Conservation (phyloP, 768 basidiomycete species). For the Mycena metata region DNA sequence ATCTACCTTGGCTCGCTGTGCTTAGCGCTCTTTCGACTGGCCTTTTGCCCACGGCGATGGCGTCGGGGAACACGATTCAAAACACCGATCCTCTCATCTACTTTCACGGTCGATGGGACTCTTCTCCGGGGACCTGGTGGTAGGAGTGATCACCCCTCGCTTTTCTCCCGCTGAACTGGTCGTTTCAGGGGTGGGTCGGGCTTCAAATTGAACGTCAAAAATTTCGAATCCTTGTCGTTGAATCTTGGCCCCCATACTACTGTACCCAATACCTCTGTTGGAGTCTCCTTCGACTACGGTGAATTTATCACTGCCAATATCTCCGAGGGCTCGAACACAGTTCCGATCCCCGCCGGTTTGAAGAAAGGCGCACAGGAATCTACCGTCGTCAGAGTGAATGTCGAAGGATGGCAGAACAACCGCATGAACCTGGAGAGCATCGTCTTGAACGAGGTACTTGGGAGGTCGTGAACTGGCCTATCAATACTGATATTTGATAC, state of each 20-base stretch:
- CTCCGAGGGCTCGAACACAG: conserved; percentile 58
- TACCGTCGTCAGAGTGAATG: conserved; percentile 60
- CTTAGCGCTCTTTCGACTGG: not conserved
- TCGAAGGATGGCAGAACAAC: conserved; percentile 72
- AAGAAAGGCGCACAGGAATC: conserved; percentile 14
- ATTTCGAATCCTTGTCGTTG: conserved; percentile 57
- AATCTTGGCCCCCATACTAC: conserved; percentile 66
- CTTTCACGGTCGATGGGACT: conserved; percentile 68
- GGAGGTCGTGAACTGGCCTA: not conserved
- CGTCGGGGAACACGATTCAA: conserved; percentile 40
- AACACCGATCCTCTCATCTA: conserved; percentile 59
- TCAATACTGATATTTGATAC: not conserved
- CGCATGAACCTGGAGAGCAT: conserved; percentile 66
- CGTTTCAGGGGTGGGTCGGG: conserved; percentile 64
- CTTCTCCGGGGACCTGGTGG: conserved; percentile 69
- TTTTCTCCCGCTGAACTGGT: not conserved
- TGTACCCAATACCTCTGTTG: conserved; percentile 58
- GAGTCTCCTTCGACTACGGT: conserved; percentile 63
- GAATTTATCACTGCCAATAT: conserved; percentile 62
- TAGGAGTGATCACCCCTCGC: conserved; percentile 40
- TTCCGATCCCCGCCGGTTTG: conserved; percentile 50
- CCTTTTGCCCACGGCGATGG: conserved; percentile 13
- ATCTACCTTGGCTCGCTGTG: not conserved
- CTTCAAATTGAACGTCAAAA: conserved; percentile 62
- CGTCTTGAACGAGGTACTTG: conserved; percentile 56